A percentile compares a stretch with the other conserved stretches of the same genome.
Evolutionary conservation across 2,329 filamentous ascomycete genomes (phyloP).

Genomic region (Seiridium unicorne): DNA sequence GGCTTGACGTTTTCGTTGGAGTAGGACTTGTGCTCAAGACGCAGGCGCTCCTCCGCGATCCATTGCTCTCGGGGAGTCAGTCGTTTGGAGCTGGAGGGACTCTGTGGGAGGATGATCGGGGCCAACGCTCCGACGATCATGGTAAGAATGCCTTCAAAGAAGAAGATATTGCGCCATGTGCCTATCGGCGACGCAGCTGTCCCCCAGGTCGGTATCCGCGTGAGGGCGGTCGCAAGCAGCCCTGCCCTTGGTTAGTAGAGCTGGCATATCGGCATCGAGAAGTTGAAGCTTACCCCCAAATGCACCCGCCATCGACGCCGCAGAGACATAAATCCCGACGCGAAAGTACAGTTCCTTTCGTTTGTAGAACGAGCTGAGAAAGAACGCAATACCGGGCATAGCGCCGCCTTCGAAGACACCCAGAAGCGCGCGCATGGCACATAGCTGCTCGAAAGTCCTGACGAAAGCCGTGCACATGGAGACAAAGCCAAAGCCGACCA

Average conservation of each 20-base stretch:
- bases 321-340: slow-evolving; percentile 54
- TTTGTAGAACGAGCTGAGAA: slow-evolving; percentile 55
- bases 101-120: slow-evolving; percentile 51
- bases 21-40: slow-evolving; percentile 44
- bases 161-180: slow-evolving; percentile 60
- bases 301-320: slow-evolving; percentile 53
- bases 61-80: slow-evolving; percentile 50
- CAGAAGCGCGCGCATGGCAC: slow-evolving; percentile 46
- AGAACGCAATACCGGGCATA: slow-evolving; percentile 57
- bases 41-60: slow-evolving; percentile 52
- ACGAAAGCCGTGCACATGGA: slow-evolving; percentile 55
- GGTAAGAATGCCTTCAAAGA: slow-evolving; percentile 60
- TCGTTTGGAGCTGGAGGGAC: slow-evolving; percentile 45
- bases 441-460: slow-evolving; percentile 41
- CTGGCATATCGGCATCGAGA: not conserved
- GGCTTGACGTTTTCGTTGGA: slow-evolving; percentile 44
- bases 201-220: slow-evolving; percentile 52
- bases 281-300: slow-evolving; percentile 40
- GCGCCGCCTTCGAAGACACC: slow-evolving; percentile 57
- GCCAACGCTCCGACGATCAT: slow-evolving; percentile 43
- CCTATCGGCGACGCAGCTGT: slow-evolving; percentile 36
- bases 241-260: slow-evolving; percentile 17
- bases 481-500: slow-evolving; percentile 54
- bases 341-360: slow-evolving; percentile 54
- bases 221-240: slow-evolving; percentile 51